Conservation (phyloP, 768 basidiomycete genomes). For the Podaxis sp. region DNA sequence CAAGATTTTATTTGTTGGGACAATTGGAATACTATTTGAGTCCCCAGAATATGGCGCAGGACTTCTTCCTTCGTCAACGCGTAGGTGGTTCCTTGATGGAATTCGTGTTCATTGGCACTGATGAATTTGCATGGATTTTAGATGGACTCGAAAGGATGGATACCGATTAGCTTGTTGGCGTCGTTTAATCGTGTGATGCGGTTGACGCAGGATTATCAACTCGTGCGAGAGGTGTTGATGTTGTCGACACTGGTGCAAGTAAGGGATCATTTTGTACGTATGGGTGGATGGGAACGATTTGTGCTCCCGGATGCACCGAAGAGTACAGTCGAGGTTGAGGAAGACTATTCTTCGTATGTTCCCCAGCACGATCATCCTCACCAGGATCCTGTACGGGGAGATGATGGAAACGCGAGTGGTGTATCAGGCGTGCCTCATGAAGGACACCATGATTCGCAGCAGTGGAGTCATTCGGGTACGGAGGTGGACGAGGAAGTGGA, state of each 20-base stretch:
- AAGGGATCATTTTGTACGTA: slow-evolving; percentile 60
- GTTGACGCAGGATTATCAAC: slow-evolving; percentile 51
- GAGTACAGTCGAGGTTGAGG: slow-evolving; percentile 37
- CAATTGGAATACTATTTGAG: slow-evolving; percentile 94
- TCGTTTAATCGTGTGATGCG: slow-evolving; percentile 82
- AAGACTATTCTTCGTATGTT: slow-evolving; percentile 10
- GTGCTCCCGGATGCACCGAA: slow-evolving; percentile 57
- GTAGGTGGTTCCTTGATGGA: slow-evolving; percentile 37
- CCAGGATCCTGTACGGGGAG: background rate
- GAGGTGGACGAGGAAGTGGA: slow-evolving; percentile 28
- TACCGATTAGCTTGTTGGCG: slow-evolving; percentile 73
- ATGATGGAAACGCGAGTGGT: background rate
- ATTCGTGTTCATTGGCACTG: background rate
- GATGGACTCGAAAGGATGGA: slow-evolving; percentile 93
- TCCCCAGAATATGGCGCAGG: slow-evolving; percentile 84
- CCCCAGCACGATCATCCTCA: slow-evolving; percentile 1
- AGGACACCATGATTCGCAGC: background rate
- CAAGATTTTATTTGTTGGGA: slow-evolving; percentile 64
- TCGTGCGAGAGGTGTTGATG: slow-evolving; percentile 67
- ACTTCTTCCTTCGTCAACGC: slow-evolving; percentile 75
- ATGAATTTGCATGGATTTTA: slow-evolving; percentile 23
- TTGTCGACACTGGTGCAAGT: slow-evolving; percentile 72
- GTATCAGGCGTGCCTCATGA: background rate
- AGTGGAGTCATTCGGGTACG: background rate
- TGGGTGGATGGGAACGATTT: slow-evolving; percentile 61